phyloP scores from a whole-genome alignment of 495 filamentous ascomycete genomes.

The Delitschia confertaspora region DNA sequence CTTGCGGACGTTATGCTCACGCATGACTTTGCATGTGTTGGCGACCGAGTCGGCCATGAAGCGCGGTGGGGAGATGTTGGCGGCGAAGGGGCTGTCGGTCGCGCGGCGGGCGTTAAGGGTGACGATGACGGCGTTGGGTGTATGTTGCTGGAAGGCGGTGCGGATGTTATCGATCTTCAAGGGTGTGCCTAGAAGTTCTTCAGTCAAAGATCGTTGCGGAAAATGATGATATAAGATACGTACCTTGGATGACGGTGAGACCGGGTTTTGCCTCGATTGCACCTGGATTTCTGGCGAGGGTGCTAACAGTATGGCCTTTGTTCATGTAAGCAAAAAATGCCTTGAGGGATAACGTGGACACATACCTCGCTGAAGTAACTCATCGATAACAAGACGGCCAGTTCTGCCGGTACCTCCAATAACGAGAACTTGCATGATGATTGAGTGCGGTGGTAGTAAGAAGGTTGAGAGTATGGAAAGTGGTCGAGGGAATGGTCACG shows the following conservation, averaged over 20 bases:
- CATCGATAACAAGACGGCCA: constrained; percentile 37
- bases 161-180: constrained; percentile 33
- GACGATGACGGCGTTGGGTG: constrained; percentile 34
- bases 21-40: constrained; percentile 36
- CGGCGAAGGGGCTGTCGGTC: constrained; percentile 29
- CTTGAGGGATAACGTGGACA: background rate
- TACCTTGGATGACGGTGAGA: constrained; percentile 4
- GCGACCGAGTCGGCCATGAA: constrained; percentile 29
- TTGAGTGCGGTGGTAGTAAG: too few relatives aligned
- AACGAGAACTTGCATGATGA: constrained; percentile 42
- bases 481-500: too few relatives aligned
- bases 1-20: constrained; percentile 31
- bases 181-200: constrained; percentile 33
- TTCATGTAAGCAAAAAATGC: background rate
- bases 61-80: constrained; percentile 22
- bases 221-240: background rate
- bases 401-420: constrained; percentile 40
- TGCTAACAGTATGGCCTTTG: constrained; percentile 36
- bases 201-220: constrained; percentile 1
- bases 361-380: constrained; percentile 32
- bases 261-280: constrained; percentile 25
- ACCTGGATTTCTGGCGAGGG: constrained; percentile 37
- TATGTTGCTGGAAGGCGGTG: constrained; percentile 28
- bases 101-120: constrained; percentile 32
- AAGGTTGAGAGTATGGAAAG: too few relatives aligned